Evolutionary conservation across 2,329 filamentous ascomycete species (phyloP).

Genomic region (Cryphonectria parasitica): DNA sequence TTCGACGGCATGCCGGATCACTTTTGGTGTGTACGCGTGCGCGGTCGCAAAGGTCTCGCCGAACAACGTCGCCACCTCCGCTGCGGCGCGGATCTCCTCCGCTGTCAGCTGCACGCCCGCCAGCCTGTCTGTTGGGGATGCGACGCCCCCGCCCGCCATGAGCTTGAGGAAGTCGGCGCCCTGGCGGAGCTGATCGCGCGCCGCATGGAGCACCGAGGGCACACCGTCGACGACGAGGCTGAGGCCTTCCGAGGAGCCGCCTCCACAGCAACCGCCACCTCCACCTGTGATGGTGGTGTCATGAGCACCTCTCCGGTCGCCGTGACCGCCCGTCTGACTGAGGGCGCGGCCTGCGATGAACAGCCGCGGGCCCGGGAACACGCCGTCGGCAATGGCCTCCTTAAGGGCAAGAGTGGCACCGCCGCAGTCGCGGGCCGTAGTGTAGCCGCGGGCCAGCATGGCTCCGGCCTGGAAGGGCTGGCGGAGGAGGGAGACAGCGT

Average conservation of each 20-base stretch:
- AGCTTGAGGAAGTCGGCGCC: conserved; percentile 67
- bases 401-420: conserved; percentile 59
- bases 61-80: conserved; percentile 45
- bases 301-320: conserved; percentile 52
- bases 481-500: conserved; percentile 45
- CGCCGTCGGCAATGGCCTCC: conserved; percentile 59
- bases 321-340: conserved; percentile 62
- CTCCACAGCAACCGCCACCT: conserved; percentile 50
- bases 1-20: conserved; percentile 52
- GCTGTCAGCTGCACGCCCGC: conserved; percentile 59
- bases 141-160: conserved; percentile 62
- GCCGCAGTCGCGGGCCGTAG: conserved; percentile 60
- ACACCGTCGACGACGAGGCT: conserved; percentile 58
- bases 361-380: conserved; percentile 58
- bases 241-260: conserved; percentile 34
- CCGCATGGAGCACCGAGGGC: conserved; percentile 54
- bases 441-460: conserved; percentile 62
- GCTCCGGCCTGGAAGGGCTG: conserved; percentile 52
- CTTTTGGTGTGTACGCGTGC: conserved; percentile 53
- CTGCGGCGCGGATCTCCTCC: conserved; percentile 54
- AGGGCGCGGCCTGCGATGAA: conserved; percentile 59
- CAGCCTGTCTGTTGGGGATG: conserved; percentile 56
- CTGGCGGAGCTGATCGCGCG: conserved; percentile 57
- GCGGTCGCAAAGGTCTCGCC: conserved; percentile 53
- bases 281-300: conserved; percentile 34